A percentile compares a stretch with the other conserved stretches of the same genome.
phyloP scores from a whole-genome alignment of 345 rosid genomes.

The Anacardium occidentale region DNA sequence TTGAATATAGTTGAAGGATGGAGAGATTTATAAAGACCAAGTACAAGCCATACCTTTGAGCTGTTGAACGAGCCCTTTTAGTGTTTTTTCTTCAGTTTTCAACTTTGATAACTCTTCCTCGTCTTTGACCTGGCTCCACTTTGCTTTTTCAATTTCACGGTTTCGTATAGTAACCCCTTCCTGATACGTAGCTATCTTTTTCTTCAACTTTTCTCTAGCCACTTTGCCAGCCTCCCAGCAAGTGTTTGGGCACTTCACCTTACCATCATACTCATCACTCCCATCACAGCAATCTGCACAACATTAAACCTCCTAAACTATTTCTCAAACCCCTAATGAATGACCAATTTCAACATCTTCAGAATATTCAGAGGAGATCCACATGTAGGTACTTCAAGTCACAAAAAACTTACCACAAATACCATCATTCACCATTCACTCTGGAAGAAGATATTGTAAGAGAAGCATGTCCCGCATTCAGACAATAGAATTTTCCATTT shows the following conservation, averaged over 20 bases:
- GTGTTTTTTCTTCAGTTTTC: constrained; percentile 66
- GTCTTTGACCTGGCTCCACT: constrained; percentile 60
- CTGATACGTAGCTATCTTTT: constrained; percentile 58
- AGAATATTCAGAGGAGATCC: neutral
- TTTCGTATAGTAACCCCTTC: constrained; percentile 61
- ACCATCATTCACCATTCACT: constrained; percentile 98
- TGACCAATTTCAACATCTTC: neutral
- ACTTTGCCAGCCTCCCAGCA: constrained; percentile 97
- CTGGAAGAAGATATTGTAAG: constrained; percentile 67
- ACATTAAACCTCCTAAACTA: neutral
- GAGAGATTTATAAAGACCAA: constrained; percentile 1
- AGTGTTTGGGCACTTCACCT: constrained; percentile 66
- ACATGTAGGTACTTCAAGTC: neutral
- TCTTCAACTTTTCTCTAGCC: constrained; percentile 68
- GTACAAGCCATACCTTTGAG: constrained; percentile 59
- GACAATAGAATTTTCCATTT: constrained; percentile 75
- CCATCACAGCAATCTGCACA: constrained; percentile 96
- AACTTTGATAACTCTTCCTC: constrained; percentile 66
- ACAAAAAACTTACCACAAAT: constrained; percentile 64
- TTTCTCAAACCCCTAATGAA: neutral
- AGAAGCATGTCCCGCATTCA: constrained; percentile 70
- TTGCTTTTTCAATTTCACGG: constrained; percentile 56
- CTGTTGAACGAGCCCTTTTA: constrained; percentile 72
- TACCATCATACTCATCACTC: constrained; percentile 88
- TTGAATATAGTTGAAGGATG: neutral